These are phyloP conservation scores for Phytophthora pini DNA, from an alignment of 352 stramenopile genomes.

Conservation along the genomic window DNA sequence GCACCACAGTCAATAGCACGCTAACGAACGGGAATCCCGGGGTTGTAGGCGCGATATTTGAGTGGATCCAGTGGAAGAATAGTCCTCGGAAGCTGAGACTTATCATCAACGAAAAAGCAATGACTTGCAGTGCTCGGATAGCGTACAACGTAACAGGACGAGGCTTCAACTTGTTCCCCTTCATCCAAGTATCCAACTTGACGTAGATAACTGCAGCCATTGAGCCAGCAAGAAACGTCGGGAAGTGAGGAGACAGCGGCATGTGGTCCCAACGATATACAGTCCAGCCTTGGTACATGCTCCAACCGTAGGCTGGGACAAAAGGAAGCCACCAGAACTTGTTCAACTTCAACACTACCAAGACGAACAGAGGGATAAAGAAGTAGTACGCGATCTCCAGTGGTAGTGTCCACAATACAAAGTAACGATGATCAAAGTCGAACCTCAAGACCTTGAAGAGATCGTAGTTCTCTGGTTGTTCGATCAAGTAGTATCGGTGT, in stretches of 20 bases:
- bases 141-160: background rate
- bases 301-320: constrained; percentile 26
- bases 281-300: constrained; percentile 19
- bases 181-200: constrained; percentile 25
- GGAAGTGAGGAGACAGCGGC: constrained; percentile 17
- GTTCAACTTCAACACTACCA: constrained; percentile 21
- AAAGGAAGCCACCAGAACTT: constrained; percentile 30
- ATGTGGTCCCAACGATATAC: constrained; percentile 28
- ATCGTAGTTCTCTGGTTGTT: constrained; percentile 31
- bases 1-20: constrained; percentile 28
- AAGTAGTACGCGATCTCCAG: constrained; percentile 42
- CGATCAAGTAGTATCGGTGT: constrained; percentile 28
- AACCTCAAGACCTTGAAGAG: constrained; percentile 46
- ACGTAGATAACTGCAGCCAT: constrained; percentile 39
- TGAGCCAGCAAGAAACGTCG: constrained; percentile 29
- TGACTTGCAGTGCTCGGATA: constrained; percentile 27
- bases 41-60: constrained; percentile 9
- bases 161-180: constrained; percentile 1
- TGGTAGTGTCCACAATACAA: constrained; percentile 48
- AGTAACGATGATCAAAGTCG: constrained; percentile 29
- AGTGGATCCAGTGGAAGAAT: constrained; percentile 5
- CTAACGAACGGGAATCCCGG: constrained; percentile 32
- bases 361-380: constrained; percentile 37
- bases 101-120: constrained; percentile 23
- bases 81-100: constrained; percentile 22